Base-by-base conservation (phyloP, 257 asterid species). In the Echium plantagineum region DNA sequence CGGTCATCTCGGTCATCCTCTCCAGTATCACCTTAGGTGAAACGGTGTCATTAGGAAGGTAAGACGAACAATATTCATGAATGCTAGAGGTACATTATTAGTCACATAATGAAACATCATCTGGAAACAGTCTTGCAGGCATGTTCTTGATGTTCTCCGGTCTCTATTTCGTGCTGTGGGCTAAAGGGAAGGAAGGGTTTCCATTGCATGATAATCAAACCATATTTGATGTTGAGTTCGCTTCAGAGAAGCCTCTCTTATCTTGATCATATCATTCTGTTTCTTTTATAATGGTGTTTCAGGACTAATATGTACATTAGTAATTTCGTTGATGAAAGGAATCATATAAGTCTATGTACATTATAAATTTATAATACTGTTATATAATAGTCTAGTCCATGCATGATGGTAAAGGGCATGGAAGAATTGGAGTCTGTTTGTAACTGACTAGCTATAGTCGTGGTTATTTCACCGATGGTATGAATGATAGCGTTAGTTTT, bases 61-160 rank as follows among this genome's bases (percentile, higher is more conserved):
- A 82, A 0, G 0, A 51, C 22, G 13, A 52, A 15, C 21, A 10
- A 20, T 32, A 20, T 17, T 21, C 15, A 52, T 24, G 26, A 1
- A 31, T 21, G 3, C 15, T 9, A 49, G 57, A 47, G 13, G 10
- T 61, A 19, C 19, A 30, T 61, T 24, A 3, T 10, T 9, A 5
- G 16, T 42, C 17, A 12, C 17, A 46, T 46, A 61, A 61, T n/a
- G n/a, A n/a, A n/a, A n/a, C n/a, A n/a, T 7, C 59, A 26, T 6
- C 12, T 18, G 6, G 4, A 15, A 42, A 22, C 81, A 90, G 98
- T 69, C 72, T 85, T 59, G 89, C 73, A 62, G 98, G 95, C 22
- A 90, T 90, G 98, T 72, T 71, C 61, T 57, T 85, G 64, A 87
- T 90, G 98, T 90, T 90, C 76, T 81, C 66, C 4, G 98, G 98